These are phyloP conservation scores for Diaporthe sp. DNA, from an alignment of 2,329 filamentous ascomycete species.

Conservation along the genomic window DNA sequence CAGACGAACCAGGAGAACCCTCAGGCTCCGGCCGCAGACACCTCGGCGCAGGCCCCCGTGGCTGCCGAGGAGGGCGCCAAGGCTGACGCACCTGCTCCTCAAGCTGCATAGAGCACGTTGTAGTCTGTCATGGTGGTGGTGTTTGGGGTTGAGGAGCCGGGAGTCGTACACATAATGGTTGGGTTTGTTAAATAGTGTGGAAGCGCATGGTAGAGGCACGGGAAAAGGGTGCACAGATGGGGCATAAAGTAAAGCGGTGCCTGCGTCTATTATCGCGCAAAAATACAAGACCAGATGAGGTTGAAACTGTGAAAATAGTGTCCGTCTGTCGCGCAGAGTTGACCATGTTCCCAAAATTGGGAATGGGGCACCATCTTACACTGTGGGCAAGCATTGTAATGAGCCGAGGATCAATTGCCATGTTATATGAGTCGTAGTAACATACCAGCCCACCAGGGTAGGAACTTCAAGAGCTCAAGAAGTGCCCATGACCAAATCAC, in stretches of 20 bases:
- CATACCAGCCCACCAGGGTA: too few species aligned
- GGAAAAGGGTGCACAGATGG: constrained; percentile 12
- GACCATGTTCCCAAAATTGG: background rate
- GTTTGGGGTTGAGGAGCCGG: constrained; percentile 17
- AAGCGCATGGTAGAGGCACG: constrained; percentile 29
- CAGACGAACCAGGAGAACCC: constrained; percentile 53
- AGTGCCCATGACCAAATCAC: background rate
- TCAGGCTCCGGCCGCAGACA: constrained; percentile 48
- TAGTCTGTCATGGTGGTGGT: constrained; percentile 19
- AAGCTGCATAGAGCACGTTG: constrained; percentile 52
- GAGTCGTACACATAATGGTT: constrained; percentile 19
- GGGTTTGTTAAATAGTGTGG: constrained; percentile 27
- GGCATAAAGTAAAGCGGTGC: constrained; percentile 31
- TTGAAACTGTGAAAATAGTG: background rate
- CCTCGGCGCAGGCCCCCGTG: constrained; percentile 46
- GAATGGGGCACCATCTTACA: background rate
- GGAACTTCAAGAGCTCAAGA: background rate
- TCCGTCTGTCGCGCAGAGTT: background rate
- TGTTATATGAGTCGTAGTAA: background rate
- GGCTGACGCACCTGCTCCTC: constrained; percentile 51
- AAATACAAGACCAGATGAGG: constrained; percentile 14
- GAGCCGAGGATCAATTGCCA: background rate
- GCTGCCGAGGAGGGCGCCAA: constrained; percentile 52
- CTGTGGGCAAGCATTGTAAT: background rate
- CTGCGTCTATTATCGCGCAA: constrained; percentile 28